phyloP scores from a whole-genome alignment of 306 rosid species.

The Prunus campanulata region DNA sequence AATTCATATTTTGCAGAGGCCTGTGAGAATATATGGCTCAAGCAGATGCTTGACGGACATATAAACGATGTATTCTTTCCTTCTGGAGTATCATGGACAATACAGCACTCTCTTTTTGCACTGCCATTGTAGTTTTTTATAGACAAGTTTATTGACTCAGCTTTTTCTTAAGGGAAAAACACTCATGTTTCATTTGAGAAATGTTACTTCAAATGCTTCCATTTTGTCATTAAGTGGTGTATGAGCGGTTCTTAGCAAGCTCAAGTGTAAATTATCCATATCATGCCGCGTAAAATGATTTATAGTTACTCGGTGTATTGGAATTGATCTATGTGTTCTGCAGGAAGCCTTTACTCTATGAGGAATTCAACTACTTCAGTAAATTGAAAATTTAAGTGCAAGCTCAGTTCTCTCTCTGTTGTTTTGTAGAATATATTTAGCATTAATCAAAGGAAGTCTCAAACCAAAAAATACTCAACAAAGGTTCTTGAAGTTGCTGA shows the following conservation, averaged over 20 bases:
- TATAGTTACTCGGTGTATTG: too few relatives aligned
- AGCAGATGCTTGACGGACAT: not conserved
- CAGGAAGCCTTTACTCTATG: too few relatives aligned
- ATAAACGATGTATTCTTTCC: too few relatives aligned
- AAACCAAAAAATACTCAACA: not conserved
- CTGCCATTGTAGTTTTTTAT: not conserved
- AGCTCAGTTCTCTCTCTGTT: not conserved
- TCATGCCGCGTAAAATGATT: not conserved
- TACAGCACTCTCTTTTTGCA: not conserved
- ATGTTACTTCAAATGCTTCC: not conserved
- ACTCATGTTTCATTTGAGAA: not conserved
- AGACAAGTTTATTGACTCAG: not conserved
- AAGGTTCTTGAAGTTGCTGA: not conserved
- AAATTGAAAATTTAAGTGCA: not conserved
- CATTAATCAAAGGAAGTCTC: not conserved
- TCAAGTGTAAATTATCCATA: not conserved
- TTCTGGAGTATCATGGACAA: not conserved
- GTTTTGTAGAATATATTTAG: not conserved
- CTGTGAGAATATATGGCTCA: conserved; percentile 2
- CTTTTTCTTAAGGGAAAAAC: not conserved
- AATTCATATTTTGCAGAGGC: not conserved
- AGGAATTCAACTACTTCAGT: not conserved
- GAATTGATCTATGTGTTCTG: too few relatives aligned
- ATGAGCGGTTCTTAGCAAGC: not conserved
- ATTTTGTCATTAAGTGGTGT: not conserved